Evolutionary conservation across 805 yeast species (phyloP).

Genomic region (Starmera pachycereana): DNA sequence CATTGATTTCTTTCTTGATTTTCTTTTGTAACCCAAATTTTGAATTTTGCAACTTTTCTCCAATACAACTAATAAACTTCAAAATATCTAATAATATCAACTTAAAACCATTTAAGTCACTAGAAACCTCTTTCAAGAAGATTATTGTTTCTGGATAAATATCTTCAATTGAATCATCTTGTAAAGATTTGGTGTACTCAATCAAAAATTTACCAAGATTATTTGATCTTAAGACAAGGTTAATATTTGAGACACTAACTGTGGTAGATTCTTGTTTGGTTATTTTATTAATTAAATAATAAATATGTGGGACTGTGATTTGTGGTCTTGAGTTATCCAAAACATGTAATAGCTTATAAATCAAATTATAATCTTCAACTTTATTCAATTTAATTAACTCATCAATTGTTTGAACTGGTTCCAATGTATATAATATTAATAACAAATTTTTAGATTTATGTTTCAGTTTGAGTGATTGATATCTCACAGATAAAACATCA

Average conservation of each 20-base stretch:
- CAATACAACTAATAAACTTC: slow-evolving; percentile 38
- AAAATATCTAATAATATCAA: slow-evolving; percentile 43
- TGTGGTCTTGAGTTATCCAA: slow-evolving; percentile 80
- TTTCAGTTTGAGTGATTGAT: slow-evolving; percentile 50
- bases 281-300: slow-evolving; percentile 43
- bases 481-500: slow-evolving; percentile 27
- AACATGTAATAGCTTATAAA: slow-evolving; percentile 59
- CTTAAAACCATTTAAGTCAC: slow-evolving; percentile 37
- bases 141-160: slow-evolving; percentile 50
- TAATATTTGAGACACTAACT: slow-evolving; percentile 5
- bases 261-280: slow-evolving; percentile 24
- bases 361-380: slow-evolving; percentile 19
- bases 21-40: slow-evolving; percentile 55
- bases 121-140: slow-evolving; percentile 50
- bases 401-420: slow-evolving; percentile 66
- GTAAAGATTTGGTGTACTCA: slow-evolving; percentile 54
- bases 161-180: slow-evolving; percentile 71
- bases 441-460: slow-evolving; percentile 57
- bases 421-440: slow-evolving; percentile 54
- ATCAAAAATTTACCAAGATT: slow-evolving; percentile 25
- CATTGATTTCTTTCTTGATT: slow-evolving; percentile 44
- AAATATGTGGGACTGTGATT: slow-evolving; percentile 56
- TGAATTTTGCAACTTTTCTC: slow-evolving; percentile 44
- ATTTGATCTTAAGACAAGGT: too few relatives aligned
- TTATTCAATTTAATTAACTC: slow-evolving; percentile 36